A percentile compares a stretch with the other conserved stretches of the same genome.
phyloP scores from a whole-genome alignment of 176 grass and related monocot genomes.

The Carex parvula region DNA sequence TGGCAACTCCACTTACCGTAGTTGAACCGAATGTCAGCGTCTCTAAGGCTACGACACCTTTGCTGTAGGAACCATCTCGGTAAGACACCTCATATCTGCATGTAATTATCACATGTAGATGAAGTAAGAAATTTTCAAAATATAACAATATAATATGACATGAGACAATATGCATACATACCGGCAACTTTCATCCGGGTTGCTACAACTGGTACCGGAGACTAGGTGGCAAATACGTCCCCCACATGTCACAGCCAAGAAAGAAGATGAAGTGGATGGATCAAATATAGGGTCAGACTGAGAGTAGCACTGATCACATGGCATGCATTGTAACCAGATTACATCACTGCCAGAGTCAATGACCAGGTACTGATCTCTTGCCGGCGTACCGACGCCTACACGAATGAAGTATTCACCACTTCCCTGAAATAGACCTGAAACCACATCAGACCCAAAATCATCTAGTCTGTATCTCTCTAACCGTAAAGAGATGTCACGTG shows the following conservation, averaged over 20 bases:
- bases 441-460: constrained; percentile 64
- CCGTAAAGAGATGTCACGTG: constrained; percentile 22
- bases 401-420: constrained; percentile 94
- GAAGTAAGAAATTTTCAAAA: background rate
- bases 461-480: constrained; percentile 18
- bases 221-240: constrained; percentile 50
- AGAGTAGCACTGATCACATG: constrained; percentile 62
- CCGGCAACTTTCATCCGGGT: constrained; percentile 14
- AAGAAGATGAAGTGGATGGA: constrained; percentile 63
- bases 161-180: background rate
- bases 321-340: constrained; percentile 86
- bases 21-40: constrained; percentile 60
- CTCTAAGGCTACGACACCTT: constrained; percentile 69
- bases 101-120: background rate
- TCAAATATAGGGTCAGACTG: constrained; percentile 91
- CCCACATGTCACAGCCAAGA: constrained; percentile 48
- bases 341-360: constrained; percentile 96
- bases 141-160: background rate
- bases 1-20: constrained; percentile 53
- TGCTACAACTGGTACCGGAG: constrained; percentile 23
- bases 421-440: constrained; percentile 66
- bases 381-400: constrained; percentile 62
- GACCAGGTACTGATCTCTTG: constrained; percentile 73
- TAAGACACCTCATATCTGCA: constrained; percentile 67
- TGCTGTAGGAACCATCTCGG: constrained; percentile 78